Evolutionary conservation across 73 alveolate species (phyloP).

Genomic region (Tetrahymena elliotti): DNA sequence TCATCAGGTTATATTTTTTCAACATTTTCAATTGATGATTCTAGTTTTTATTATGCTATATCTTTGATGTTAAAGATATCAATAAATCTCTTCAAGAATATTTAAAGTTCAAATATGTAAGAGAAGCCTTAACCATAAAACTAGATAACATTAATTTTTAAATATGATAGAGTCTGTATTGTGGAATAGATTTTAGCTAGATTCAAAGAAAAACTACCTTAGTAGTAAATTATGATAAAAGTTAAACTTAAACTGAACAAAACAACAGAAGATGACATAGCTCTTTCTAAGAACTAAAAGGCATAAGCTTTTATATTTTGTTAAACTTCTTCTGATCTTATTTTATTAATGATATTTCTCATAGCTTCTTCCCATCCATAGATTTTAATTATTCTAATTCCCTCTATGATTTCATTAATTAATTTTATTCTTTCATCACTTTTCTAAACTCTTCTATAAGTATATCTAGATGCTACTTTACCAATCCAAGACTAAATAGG

Average conservation of each 20-base stretch:
- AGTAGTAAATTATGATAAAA: neutral
- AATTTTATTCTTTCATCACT: constrained; percentile 34
- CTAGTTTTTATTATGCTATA: neutral
- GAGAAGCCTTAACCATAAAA: neutral
- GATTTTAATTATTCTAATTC: constrained; percentile 33
- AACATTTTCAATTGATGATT: neutral
- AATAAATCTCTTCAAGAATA: neutral
- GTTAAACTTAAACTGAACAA: neutral
- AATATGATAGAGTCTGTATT: neutral
- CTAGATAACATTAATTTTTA: neutral
- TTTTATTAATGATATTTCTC: neutral
- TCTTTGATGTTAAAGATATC: neutral
- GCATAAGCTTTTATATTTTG: neutral
- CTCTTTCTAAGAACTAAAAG: neutral
- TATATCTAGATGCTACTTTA: neutral
- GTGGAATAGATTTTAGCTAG: neutral
- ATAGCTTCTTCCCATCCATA: constrained; percentile 48
- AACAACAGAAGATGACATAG: neutral
- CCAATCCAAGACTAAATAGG: neutral
- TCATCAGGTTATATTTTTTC: neutral
- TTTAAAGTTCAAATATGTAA: neutral
- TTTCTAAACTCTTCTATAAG: neutral
- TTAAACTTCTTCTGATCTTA: neutral
- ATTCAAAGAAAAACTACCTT: neutral
- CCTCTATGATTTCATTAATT: constrained; percentile 32